phyloP scores from a whole-genome alignment of 176 grass and related monocot species.

The Aegilops sharonensis region DNA sequence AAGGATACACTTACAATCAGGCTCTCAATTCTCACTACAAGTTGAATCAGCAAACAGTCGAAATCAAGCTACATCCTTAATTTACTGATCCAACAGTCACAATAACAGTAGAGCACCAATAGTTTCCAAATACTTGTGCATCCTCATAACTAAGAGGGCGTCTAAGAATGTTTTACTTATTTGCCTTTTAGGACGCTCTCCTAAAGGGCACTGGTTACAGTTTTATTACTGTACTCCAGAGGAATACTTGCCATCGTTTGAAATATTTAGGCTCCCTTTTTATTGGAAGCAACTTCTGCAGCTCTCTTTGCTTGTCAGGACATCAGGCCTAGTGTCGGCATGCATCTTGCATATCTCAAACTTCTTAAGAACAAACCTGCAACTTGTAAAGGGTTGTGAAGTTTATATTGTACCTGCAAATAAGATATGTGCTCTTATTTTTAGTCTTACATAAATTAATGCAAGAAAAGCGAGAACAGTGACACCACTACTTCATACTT shows the following conservation, averaged over 20 bases:
- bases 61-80: neutral
- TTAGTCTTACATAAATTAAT: neutral
- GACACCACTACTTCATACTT: neutral
- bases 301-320: constrained; percentile 40
- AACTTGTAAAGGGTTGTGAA: neutral
- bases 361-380: constrained; percentile 46
- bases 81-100: neutral
- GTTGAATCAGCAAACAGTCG: neutral
- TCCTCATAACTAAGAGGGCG: neutral
- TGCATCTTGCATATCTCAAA: constrained; percentile 72
- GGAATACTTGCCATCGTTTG: constrained; percentile 36
- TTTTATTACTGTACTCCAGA: neutral
- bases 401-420: neutral
- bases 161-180: constrained; percentile 15
- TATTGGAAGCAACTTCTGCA: constrained; percentile 41
- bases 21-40: neutral
- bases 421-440: neutral
- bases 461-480: neutral
- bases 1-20: neutral
- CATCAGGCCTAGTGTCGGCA: constrained; percentile 46
- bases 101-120: neutral
- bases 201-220: neutral
- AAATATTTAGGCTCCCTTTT: constrained; percentile 50
- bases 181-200: constrained; percentile 31
- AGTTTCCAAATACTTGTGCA: neutral